phyloP scores from a whole-genome alignment of 192 early-diverging fungal genomes.

The Rhizophagus clarus region DNA sequence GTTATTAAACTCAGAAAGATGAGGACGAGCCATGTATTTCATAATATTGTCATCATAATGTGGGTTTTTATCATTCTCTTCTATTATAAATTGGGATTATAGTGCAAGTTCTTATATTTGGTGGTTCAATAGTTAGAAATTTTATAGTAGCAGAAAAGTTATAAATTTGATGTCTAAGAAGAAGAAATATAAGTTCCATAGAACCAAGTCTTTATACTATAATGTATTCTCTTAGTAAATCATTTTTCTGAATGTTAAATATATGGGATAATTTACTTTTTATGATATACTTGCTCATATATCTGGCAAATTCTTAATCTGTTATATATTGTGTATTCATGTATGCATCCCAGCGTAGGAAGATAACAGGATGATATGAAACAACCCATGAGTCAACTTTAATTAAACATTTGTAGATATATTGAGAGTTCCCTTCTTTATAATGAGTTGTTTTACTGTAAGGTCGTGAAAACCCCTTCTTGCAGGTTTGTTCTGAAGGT shows the following conservation, averaged over 20 bases:
- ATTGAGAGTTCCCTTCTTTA: background rate
- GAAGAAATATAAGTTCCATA: background rate
- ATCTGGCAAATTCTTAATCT: background rate
- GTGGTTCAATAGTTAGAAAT: background rate
- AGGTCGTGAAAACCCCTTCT: too few species aligned
- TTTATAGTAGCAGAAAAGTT: background rate
- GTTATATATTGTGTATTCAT: conserved; percentile 1
- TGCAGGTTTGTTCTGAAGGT: too few species aligned
- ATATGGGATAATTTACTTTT: background rate
- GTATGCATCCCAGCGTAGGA: background rate
- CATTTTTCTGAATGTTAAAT: background rate
- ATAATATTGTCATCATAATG: too few species aligned
- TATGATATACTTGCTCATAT: background rate
- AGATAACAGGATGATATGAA: background rate
- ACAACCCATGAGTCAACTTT: background rate
- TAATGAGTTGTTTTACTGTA: too few species aligned
- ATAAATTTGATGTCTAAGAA: background rate
- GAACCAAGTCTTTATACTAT: background rate
- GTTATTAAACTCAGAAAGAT: background rate
- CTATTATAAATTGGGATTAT: background rate
- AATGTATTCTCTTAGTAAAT: background rate
- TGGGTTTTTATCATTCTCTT: background rate
- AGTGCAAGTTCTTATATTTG: background rate
- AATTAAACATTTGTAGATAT: background rate
- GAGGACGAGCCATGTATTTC: too few species aligned